phyloP scores from a whole-genome alignment of 1,284 basidiomycete genomes.

The Cryptococcus jaspeensis region DNA sequence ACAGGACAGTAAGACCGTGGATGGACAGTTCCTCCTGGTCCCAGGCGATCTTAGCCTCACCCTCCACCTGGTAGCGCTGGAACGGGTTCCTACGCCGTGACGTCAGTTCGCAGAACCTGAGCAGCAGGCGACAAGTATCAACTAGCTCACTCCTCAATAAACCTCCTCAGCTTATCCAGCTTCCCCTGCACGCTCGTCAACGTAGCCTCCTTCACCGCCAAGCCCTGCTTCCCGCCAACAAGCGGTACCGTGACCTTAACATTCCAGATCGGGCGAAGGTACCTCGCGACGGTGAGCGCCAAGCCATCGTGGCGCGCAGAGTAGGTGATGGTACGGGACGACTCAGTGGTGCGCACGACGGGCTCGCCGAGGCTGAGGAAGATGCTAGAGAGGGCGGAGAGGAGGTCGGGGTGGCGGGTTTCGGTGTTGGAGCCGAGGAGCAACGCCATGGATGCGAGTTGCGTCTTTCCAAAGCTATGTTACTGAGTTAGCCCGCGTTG shows the following conservation, averaged over 20 bases:
- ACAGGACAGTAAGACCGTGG: conserved; percentile 55
- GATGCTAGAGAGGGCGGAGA: conserved; percentile 30
- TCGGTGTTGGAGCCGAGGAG: conserved; percentile 29
- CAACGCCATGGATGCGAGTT: conserved; percentile 43
- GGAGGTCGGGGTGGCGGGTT: conserved; percentile 27
- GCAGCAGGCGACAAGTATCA: not conserved
- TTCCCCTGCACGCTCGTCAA: conserved; percentile 74
- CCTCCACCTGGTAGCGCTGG: conserved; percentile 42
- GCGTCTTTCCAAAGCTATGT: conserved; percentile 37
- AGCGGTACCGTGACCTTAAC: conserved; percentile 62
- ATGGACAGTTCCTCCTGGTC: conserved; percentile 46
- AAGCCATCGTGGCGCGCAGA: conserved; percentile 88
- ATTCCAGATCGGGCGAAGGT: conserved; percentile 86
- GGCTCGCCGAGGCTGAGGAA: conserved; percentile 35
- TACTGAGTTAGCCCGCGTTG: not conserved
- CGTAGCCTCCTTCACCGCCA: conserved; percentile 59
- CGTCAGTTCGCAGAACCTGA: not conserved
- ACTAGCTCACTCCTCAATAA: conserved; percentile 56
- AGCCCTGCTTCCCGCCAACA: conserved; percentile 21
- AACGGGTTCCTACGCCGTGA: conserved; percentile 33
- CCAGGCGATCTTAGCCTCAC: conserved; percentile 46
- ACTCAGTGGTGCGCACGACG: conserved; percentile 22
- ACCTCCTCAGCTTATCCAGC: conserved; percentile 69
- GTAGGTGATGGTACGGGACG: conserved; percentile 59
- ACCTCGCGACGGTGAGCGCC: conserved; percentile 78